Conservation (phyloP, 2,329 filamentous ascomycete species). For the Paraphaeosphaeria minitans region DNA sequence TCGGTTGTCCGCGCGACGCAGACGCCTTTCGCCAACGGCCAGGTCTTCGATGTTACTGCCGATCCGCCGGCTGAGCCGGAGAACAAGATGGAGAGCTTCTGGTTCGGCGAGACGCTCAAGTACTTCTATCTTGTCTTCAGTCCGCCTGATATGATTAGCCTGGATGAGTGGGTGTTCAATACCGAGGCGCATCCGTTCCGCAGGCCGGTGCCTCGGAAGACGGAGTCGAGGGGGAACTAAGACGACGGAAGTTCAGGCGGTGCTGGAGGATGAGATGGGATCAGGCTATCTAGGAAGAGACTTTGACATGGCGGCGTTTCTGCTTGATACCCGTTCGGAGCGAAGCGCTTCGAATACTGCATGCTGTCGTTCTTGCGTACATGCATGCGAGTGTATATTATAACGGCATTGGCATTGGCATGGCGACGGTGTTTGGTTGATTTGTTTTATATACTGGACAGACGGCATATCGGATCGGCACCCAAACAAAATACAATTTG, state of each 20-base stretch:
- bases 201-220: constrained; percentile 23
- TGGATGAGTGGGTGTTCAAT: constrained; percentile 58
- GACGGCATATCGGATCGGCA: neutral
- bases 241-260: no score
- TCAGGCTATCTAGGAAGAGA: no score
- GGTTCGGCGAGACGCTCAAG: constrained; percentile 57
- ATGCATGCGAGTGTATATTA: neutral
- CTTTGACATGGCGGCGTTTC: neutral
- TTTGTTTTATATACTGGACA: neutral
- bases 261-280: no score
- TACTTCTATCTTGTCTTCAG: constrained; percentile 58
- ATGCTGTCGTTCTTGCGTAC: constrained; percentile 3
- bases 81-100: constrained; percentile 52
- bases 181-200: constrained; percentile 58
- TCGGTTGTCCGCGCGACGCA: constrained; percentile 47
- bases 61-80: constrained; percentile 27
- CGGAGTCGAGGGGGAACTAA: neutral
- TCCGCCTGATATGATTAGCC: constrained; percentile 48
- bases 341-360: neutral
- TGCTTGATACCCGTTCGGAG: constrained; percentile 16
- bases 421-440: constrained; percentile 8
- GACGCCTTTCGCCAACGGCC: constrained; percentile 51
- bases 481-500: no score
- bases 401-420: constrained; percentile 11
- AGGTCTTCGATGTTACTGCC: constrained; percentile 50